Conservation (phyloP, 2,329 filamentous ascomycete species). For the Pseudopithomyces chartarum region DNA sequence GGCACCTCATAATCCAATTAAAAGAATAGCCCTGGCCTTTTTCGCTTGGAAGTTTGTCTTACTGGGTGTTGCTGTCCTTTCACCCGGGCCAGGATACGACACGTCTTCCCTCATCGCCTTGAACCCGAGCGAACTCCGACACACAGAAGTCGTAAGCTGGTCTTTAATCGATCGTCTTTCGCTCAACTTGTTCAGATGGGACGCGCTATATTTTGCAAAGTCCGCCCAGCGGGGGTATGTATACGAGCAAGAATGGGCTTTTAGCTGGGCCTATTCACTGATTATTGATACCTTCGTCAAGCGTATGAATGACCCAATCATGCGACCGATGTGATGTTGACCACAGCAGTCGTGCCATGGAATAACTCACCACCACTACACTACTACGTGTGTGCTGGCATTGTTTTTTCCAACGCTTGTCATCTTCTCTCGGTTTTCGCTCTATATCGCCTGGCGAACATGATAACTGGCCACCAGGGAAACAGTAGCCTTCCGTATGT, state of each 20-base stretch:
- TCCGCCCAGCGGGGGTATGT: slow-evolving; percentile 66
- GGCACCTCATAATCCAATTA: neutral
- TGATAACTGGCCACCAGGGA: slow-evolving; percentile 49
- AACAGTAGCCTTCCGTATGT: slow-evolving; percentile 64
- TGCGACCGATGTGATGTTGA: slow-evolving; percentile 3
- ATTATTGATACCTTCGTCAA: slow-evolving; percentile 48
- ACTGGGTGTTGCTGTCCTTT: slow-evolving; percentile 63
- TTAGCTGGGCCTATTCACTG: slow-evolving; percentile 63
- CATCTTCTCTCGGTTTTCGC: slow-evolving; percentile 78
- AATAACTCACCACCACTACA: slow-evolving; percentile 14
- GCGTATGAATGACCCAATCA: slow-evolving; percentile 40
- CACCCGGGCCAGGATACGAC: slow-evolving; percentile 71
- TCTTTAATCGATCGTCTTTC: slow-evolving; percentile 46
- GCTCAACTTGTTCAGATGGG: slow-evolving; percentile 74
- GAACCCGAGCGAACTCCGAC: slow-evolving; percentile 26
- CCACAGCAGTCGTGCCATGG: slow-evolving; percentile 34
- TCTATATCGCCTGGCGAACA: slow-evolving; percentile 68
- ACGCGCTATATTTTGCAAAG: slow-evolving; percentile 76
- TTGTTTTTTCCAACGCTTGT: slow-evolving; percentile 71
- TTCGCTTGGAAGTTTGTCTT: slow-evolving; percentile 70
- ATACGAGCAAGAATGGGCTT: slow-evolving; percentile 87
- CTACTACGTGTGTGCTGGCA: slow-evolving; percentile 59
- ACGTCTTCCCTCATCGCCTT: slow-evolving; percentile 69
- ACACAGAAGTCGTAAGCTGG: slow-evolving; percentile 22
- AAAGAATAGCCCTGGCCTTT: slow-evolving; percentile 52